Evolutionary conservation across 371 early-diverging fungal genomes (phyloP).

Genomic region (Mucor circinelloides): DNA sequence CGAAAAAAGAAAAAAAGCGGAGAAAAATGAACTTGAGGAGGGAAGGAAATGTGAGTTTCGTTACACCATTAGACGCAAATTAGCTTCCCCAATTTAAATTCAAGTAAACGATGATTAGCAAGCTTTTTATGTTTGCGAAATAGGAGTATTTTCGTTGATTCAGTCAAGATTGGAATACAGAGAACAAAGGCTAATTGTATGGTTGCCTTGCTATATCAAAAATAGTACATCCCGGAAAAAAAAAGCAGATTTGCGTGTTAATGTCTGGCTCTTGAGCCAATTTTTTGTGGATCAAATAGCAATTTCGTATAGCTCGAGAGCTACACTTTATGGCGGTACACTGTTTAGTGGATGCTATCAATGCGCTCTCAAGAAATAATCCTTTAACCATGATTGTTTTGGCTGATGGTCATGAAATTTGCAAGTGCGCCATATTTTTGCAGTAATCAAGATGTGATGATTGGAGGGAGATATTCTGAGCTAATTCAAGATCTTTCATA

Average conservation of each 20-base stretch:
- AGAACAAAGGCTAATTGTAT: neutral
- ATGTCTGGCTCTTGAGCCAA: neutral
- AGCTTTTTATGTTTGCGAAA: neutral
- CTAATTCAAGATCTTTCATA: constrained; percentile 3
- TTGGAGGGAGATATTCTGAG: neutral
- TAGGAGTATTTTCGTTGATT: neutral
- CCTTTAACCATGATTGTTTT: neutral
- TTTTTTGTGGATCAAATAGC: neutral
- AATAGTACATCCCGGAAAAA: neutral
- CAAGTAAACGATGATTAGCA: neutral
- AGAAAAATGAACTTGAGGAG: constrained; percentile 11
- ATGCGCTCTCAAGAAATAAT: neutral
- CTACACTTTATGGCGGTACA: neutral
- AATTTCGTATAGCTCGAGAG: neutral
- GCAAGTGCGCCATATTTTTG: neutral
- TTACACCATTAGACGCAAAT: constrained; percentile 1
- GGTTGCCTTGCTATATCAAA: neutral
- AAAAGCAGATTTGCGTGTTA: neutral
- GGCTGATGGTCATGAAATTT: neutral
- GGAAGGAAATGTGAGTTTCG: neutral
- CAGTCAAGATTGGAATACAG: neutral
- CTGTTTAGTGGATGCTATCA: neutral
- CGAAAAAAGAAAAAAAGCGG: constrained; percentile 9
- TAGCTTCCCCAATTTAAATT: constrained; percentile 1
- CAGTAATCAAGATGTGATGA: neutral